Percentiles rank a stretch among this genome's conserved stretches.
These are phyloP conservation scores for Jackrogersella multiformis DNA, from an alignment of 495 filamentous ascomycete species.

Conservation along the genomic window DNA sequence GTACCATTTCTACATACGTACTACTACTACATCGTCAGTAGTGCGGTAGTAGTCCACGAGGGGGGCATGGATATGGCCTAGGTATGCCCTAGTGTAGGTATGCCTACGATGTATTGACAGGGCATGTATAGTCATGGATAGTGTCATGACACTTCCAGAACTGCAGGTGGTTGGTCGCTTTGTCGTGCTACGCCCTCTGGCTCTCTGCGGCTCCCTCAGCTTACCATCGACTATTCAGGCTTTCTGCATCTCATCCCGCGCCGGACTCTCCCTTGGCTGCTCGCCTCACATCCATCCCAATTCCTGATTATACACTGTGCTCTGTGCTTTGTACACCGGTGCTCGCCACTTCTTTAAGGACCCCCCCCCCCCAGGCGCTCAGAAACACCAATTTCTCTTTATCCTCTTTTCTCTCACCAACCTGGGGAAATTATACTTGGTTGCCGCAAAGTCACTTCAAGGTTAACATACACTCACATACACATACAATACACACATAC, in stretches of 20 bases:
- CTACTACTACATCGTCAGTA: constrained; percentile 32
- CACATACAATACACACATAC: background rate
- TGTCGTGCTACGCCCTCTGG: constrained; percentile 16
- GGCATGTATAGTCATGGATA: constrained; percentile 25
- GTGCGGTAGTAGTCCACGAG: constrained; percentile 36
- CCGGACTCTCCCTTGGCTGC: constrained; percentile 39
- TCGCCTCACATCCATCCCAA: constrained; percentile 34
- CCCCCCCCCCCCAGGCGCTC: constrained; percentile 27
- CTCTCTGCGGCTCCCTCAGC: constrained; percentile 44
- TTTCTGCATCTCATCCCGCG: constrained; percentile 41
- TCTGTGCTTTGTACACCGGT: constrained; percentile 39
- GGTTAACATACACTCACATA: constrained; percentile 10
- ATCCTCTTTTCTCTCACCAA: constrained; percentile 27
- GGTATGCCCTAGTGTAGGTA: no score
- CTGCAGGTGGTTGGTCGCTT: constrained; percentile 27
- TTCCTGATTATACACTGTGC: constrained; percentile 43
- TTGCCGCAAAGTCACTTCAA: constrained; percentile 30
- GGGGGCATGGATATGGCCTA: constrained; percentile 3
- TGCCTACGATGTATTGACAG: no score
- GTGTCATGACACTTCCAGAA: constrained; percentile 28
- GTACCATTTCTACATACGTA: background rate
- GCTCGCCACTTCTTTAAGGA: constrained; percentile 34
- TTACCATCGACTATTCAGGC: constrained; percentile 44
- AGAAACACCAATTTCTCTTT: constrained; percentile 12
- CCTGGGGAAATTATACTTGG: constrained; percentile 31